Percentiles rank a stretch among this genome's conserved stretches.
phyloP scores from a whole-genome alignment of 805 yeast species.

The Debaryomyces prosopidis region DNA sequence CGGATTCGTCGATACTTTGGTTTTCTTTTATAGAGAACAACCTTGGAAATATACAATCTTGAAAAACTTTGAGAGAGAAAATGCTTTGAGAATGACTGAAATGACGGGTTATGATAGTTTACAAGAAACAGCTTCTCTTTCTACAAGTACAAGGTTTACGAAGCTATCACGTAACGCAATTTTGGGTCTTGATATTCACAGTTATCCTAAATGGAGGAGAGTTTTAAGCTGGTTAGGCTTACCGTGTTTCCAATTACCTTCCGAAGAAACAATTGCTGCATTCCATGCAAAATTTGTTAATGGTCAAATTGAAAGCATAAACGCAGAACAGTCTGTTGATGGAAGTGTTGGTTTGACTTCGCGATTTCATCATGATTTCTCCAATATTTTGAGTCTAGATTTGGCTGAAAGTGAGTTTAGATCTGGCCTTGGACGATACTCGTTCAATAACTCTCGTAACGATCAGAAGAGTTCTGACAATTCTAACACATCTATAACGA shows the following conservation, averaged over 20 bases:
- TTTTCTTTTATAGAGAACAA: constrained; percentile 72
- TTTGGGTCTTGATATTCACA: constrained; percentile 26
- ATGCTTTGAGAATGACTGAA: constrained; percentile 26
- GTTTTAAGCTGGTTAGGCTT: constrained; percentile 32
- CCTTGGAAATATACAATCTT: constrained; percentile 66
- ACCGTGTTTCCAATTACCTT: constrained; percentile 50
- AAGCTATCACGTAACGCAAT: constrained; percentile 29
- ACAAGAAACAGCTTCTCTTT: constrained; percentile 14
- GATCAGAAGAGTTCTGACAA: neutral
- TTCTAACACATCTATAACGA: no score
- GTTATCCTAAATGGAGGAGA: constrained; percentile 41
- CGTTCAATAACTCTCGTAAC: constrained; percentile 12
- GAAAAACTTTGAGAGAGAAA: constrained; percentile 38
- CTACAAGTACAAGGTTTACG: constrained; percentile 25
- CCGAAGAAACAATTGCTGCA: constrained; percentile 27
- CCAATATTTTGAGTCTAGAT: constrained; percentile 34
- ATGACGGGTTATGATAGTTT: constrained; percentile 5
- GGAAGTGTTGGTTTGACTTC: neutral
- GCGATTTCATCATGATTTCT: constrained; percentile 33
- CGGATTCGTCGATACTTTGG: constrained; percentile 74
- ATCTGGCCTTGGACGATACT: constrained; percentile 28
- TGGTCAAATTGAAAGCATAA: constrained; percentile 10
- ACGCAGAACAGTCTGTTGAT: neutral
- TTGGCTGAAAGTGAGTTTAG: constrained; percentile 29
- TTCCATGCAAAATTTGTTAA: constrained; percentile 18